Percentiles rank a stretch among this genome's conserved stretches.
Evolutionary conservation across 805 yeast genomes (phyloP).

Genomic region (Millerozyma miso): DNA sequence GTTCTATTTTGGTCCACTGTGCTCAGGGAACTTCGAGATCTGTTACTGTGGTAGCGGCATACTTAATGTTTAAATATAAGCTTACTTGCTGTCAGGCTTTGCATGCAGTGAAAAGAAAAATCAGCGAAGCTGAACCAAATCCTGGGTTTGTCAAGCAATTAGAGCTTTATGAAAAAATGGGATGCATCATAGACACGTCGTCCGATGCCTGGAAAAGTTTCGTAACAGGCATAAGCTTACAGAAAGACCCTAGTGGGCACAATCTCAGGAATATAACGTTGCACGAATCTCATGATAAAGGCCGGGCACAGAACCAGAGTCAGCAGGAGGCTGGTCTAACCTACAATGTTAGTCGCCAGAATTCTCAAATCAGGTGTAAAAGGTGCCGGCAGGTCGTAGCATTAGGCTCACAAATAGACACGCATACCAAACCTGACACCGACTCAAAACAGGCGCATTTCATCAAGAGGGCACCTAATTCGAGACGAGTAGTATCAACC

Average conservation of each 20-base stretch:
- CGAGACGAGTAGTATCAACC: slow-evolving; percentile 55
- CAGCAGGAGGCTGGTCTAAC: slow-evolving; percentile 16
- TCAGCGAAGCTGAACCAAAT: slow-evolving; percentile 65
- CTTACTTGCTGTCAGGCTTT: slow-evolving; percentile 59
- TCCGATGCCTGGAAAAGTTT: slow-evolving; percentile 23
- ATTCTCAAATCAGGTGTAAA: slow-evolving; percentile 63
- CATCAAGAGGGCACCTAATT: slow-evolving; percentile 57
- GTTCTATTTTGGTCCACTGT: slow-evolving; percentile 49
- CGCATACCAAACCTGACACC: slow-evolving; percentile 63
- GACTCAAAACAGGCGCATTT: slow-evolving; percentile 65
- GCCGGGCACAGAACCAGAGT: slow-evolving; percentile 2
- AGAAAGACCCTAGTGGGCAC: slow-evolving; percentile 40
- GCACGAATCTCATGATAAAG: slow-evolving; percentile 5
- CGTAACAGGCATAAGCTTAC: slow-evolving; percentile 19
- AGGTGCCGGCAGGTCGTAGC: slow-evolving; percentile 76
- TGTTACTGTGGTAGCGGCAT: slow-evolving; percentile 42
- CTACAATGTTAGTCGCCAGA: slow-evolving; percentile 2
- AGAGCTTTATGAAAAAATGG: slow-evolving; percentile 47
- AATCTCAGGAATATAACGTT: slow-evolving; percentile 21
- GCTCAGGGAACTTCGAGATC: slow-evolving; percentile 52
- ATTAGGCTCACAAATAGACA: slow-evolving; percentile 52
- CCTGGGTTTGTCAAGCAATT: slow-evolving; percentile 71
- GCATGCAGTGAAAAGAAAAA: slow-evolving; percentile 68
- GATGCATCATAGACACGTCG: slow-evolving; percentile 20
- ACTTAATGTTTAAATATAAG: slow-evolving; percentile 49